These are phyloP conservation scores for Yarrowia hollandica DNA, from an alignment of 805 yeast species.

Conservation along the genomic window DNA sequence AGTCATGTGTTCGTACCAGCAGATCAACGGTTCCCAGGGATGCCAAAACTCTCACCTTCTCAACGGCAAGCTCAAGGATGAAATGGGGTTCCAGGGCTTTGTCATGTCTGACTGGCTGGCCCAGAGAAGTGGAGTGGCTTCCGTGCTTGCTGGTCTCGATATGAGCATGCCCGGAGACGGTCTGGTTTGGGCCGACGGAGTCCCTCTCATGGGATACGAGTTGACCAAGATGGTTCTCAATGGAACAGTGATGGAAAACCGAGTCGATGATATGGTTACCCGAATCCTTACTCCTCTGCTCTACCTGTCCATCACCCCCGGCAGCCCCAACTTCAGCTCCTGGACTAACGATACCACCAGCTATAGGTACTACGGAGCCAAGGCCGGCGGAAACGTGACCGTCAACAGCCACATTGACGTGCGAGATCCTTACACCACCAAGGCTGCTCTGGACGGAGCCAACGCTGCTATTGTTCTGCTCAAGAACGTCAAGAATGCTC, in stretches of 20 bases:
- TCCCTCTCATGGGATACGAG: constrained; percentile 54
- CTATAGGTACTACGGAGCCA: constrained; percentile 39
- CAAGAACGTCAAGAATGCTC: constrained; percentile 52
- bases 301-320: constrained; percentile 36
- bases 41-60: constrained; percentile 60
- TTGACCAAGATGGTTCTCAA: constrained; percentile 57
- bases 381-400: constrained; percentile 54
- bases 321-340: constrained; percentile 56
- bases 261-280: constrained; percentile 63
- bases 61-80: constrained; percentile 58
- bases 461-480: constrained; percentile 54
- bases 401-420: constrained; percentile 59
- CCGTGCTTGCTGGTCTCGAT: constrained; percentile 61
- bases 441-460: constrained; percentile 54
- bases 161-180: constrained; percentile 64
- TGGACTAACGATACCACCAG: constrained; percentile 58
- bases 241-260: constrained; percentile 52
- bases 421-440: constrained; percentile 48
- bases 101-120: constrained; percentile 72
- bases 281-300: constrained; percentile 54
- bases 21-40: constrained; percentile 56
- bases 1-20: constrained; percentile 62
- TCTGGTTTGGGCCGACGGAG: constrained; percentile 27
- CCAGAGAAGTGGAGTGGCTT: constrained; percentile 55
- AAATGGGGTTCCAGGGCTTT: constrained; percentile 66